Base-by-base conservation (phyloP, 148 eudicot genomes). In the Euryodendron excelsum region DNA sequence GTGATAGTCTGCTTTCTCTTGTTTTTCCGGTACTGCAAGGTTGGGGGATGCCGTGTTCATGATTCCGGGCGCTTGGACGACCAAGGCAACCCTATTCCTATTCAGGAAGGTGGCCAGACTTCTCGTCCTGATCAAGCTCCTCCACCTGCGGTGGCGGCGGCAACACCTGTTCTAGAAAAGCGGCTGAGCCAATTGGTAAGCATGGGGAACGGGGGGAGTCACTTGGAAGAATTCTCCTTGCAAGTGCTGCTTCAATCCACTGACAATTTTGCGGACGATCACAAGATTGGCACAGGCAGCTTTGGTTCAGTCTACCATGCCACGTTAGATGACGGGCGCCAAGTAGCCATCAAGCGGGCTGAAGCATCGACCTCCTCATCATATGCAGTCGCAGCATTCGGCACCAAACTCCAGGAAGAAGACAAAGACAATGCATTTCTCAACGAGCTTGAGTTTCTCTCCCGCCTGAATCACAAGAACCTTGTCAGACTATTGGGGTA, bases 251-350 rank as follows among this genome's bases (percentile, higher is more conserved):
- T 84, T 5, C 25, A 77, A 62, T 91, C 84, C n/a, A 93, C 97
- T 3, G 81, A 90, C 69, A 88, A 84, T 72, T 95, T 95, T 75
- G 90, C 97, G 0, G 86, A 85, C 10, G 96, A 91, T 15, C 81
- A 69, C 55, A 88, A 82, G 78, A 80, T 90, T 12, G 99, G 99
- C 27, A 72, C 77, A 1, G 97, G 99, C 21, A 90, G 99, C 73
- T 95, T 91, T 72, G 99, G 99, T 4, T 85, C 94, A 1, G 99
- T 95, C 5, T 95, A 95, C 69, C 85, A 33, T 1, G 99, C 91
- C 7, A 80, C 70, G 8, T 59, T 93, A 13, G 84, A 84, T 0
- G 88, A 90, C 48, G 91, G 92, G 1, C 85, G 91, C 3, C 80
- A 81, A 60, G 91, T 95, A 39, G 97, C 97, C 66, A 81, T 95